Conservation (phyloP, 129 eudicot genomes). For the Flaveria linearis region DNA sequence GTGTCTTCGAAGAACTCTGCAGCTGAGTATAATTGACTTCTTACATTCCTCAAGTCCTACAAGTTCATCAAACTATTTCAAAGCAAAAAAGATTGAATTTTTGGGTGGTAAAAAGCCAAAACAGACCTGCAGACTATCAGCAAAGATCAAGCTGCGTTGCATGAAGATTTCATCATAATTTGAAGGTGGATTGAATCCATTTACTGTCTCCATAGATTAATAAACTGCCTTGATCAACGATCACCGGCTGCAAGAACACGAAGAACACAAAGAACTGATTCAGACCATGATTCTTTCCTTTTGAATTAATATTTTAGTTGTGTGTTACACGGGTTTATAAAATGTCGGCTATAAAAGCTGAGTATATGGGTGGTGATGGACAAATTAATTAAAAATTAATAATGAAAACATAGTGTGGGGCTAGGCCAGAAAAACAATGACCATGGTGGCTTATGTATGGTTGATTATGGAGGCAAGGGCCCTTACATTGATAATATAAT, state of each 20-base stretch:
- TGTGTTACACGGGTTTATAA: neutral
- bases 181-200: conserved; percentile 37
- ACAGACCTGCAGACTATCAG: conserved; percentile 56
- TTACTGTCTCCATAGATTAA: conserved; percentile 37
- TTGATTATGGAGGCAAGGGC: conserved; percentile 24
- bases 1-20: conserved; percentile 73
- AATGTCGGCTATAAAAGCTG: conserved; percentile 29
- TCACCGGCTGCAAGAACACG: conserved; percentile 17
- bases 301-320: neutral
- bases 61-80: neutral
- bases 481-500: conserved; percentile 10
- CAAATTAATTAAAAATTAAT: conserved; percentile 20
- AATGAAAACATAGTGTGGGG: conserved; percentile 24
- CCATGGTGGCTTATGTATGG: conserved; percentile 30
- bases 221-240: conserved; percentile 5
- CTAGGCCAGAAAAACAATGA: conserved; percentile 2
- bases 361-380: conserved; percentile 18
- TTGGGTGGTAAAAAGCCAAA: neutral
- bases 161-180: conserved; percentile 53
- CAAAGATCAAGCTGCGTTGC: conserved; percentile 49
- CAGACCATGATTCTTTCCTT: neutral
- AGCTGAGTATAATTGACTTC: conserved; percentile 69
- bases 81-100: neutral
- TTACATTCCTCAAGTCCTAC: conserved; percentile 70
- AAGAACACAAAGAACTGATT: neutral